These are phyloP conservation scores for Ceratocystis diversiconidia DNA, from an alignment of 2,329 filamentous ascomycete species.

Conservation along the genomic window DNA sequence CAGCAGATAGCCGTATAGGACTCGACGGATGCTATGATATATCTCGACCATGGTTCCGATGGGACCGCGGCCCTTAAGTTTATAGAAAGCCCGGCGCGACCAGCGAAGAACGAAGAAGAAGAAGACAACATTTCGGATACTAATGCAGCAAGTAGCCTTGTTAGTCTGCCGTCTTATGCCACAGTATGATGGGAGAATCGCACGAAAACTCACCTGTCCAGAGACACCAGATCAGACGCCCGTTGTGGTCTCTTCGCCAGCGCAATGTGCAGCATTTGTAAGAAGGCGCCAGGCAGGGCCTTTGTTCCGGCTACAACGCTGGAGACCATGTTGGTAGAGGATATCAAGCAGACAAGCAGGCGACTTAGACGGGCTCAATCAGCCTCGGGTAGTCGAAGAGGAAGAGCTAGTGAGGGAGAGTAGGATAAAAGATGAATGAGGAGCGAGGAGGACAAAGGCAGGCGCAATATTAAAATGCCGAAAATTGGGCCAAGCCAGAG, in stretches of 20 bases:
- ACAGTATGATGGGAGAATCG: background rate
- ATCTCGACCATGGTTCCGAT: conserved; percentile 63
- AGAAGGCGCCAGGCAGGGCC: conserved; percentile 12
- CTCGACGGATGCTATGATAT: conserved; percentile 57
- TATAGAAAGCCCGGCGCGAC: conserved; percentile 64
- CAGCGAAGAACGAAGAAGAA: conserved; percentile 76
- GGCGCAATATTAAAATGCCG: background rate
- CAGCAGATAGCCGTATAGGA: conserved; percentile 74
- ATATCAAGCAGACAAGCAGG: background rate
- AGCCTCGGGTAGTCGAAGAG: background rate
- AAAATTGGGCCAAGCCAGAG: background rate
- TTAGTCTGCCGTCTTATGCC: background rate
- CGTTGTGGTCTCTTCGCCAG: conserved; percentile 11
- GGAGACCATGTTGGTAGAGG: conserved; percentile 3
- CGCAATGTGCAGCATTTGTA: conserved; percentile 14
- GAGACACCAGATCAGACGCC: conserved; percentile 10
- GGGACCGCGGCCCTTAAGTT: conserved; percentile 77
- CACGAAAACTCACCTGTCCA: conserved; percentile 14
- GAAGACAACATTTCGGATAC: conserved; percentile 76
- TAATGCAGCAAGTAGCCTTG: conserved; percentile 25
- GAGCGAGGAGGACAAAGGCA: background rate
- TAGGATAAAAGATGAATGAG: background rate
- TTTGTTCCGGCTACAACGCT: background rate
- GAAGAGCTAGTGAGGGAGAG: background rate
- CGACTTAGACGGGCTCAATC: background rate